A percentile compares a stretch with the other conserved stretches of the same genome.
Evolutionary conservation across 2,329 filamentous ascomycete genomes (phyloP).

Genomic region (Neonectria magnoliae): DNA sequence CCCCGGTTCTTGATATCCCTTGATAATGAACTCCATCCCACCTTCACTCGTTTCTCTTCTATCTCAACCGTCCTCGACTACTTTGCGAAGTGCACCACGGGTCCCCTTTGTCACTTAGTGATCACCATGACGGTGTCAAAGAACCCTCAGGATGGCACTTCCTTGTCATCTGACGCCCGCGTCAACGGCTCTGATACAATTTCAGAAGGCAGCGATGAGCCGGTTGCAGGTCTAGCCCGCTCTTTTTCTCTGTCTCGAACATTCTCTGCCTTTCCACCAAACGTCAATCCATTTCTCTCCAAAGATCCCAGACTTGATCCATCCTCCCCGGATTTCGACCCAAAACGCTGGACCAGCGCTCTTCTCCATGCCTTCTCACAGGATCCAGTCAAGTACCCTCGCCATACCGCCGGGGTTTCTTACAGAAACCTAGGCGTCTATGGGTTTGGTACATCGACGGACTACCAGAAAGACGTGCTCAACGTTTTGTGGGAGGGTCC

Average conservation of each 20-base stretch:
- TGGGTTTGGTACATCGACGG: conserved; percentile 22
- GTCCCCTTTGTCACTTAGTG: background rate
- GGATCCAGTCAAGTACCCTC: conserved; percentile 28
- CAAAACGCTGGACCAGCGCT: conserved; percentile 21
- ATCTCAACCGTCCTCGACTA: background rate
- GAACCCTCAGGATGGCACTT: background rate
- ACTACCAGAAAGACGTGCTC: conserved; percentile 28
- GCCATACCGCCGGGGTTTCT: conserved; percentile 27
- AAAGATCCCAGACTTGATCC: conserved; percentile 27
- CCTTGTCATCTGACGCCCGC: background rate
- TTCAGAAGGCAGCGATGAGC: conserved; percentile 12
- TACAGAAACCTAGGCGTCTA: conserved; percentile 26
- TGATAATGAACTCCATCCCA: background rate
- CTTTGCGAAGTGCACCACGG: too few relatives aligned
- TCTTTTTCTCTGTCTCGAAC: conserved; percentile 29
- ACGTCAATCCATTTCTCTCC: conserved; percentile 23
- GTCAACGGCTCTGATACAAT: conserved; percentile 14
- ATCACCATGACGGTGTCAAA: conserved; percentile 6
- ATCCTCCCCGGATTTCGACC: conserved; percentile 20
- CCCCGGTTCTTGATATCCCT: background rate
- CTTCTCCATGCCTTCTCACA: conserved; percentile 33
- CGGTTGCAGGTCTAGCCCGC: conserved; percentile 25
- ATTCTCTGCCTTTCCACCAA: conserved; percentile 18
- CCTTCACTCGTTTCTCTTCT: background rate
- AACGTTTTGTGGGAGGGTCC: conserved; percentile 23